Base-by-base conservation (phyloP, 192 early-diverging fungal species). In the Phycomyces nitens region DNA sequence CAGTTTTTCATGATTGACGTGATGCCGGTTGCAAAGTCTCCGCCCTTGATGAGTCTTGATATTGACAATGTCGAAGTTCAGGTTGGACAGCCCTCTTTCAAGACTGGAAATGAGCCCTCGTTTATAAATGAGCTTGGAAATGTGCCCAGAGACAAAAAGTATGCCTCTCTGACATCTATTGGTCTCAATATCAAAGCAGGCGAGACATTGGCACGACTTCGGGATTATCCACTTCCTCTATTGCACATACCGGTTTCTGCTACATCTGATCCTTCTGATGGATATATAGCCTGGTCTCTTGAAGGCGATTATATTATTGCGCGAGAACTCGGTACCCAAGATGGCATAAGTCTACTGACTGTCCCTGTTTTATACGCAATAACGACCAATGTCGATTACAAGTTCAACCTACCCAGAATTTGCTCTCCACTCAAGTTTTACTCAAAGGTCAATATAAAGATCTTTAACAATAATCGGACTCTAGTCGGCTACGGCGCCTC, bases 191-290 rank as follows among this genome's bases (percentile, higher is more conserved):
- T 55, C 11, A 56, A 61, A 42, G 40, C 66, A 26, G 73, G 62
- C 18, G 57, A 75, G 34, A 74, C 76, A 3, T 64, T 54, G 57
- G 47, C 70, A 1, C 51, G 60, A 14, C 14, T 78, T 7, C 51
- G 76, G 23, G 76, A 78, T 22, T 74, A 74, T 62, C 76, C 76
- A 0, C 16, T 74, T 12, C 72, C 76, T 6, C 56, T 78, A 38
- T 50, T 71, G 5, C 40, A 71, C 23, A 60, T 78, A 6, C 76
- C 76, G 11, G 39, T 57, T 7, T 23, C 15, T 2, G 18, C 20
- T 20, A 47, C 23, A 22, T 56, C 39, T 14, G 20, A 49, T 39
- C 16, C 34, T 57, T 12, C 3, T 14, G 38, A 44, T 38, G 16
- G 24, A 9, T 18, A 43, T 15, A 43, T 53, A 6, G 63, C 72